Evolutionary conservation across 129 eudicot species (phyloP).

Genomic region (Flaveria trinervia): DNA sequence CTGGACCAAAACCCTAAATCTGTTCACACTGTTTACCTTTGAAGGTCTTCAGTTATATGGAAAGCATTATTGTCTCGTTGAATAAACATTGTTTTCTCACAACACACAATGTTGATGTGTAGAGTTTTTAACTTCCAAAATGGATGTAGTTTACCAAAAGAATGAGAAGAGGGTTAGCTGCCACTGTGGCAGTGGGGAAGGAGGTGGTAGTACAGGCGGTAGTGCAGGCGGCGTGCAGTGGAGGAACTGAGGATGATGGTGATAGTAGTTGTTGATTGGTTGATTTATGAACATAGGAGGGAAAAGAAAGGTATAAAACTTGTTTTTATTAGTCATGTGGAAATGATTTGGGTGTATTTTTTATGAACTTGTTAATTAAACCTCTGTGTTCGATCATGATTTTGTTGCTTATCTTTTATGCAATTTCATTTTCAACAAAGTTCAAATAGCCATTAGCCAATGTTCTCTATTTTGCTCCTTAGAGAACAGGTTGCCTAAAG

Average conservation of each 20-base stretch:
- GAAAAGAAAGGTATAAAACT: background rate
- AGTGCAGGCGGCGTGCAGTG: background rate
- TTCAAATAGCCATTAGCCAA: no score
- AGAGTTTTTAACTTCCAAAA: conserved; percentile 25
- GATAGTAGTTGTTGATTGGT: background rate
- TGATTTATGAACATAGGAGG: background rate
- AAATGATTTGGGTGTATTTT: background rate
- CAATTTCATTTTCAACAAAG: background rate
- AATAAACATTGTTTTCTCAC: conserved; percentile 17
- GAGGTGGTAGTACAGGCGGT: background rate
- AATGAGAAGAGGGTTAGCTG: background rate
- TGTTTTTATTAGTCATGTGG: background rate
- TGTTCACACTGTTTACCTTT: conserved; percentile 1
- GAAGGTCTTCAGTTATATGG: conserved; percentile 13
- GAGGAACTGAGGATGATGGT: background rate
- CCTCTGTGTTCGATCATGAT: background rate
- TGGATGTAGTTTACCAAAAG: conserved; percentile 16
- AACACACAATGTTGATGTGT: background rate
- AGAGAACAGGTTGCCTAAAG: no score
- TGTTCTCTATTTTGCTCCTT: no score
- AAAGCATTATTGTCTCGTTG: background rate
- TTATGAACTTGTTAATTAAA: background rate
- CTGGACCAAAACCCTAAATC: conserved; percentile 35
- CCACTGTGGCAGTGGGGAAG: conserved; percentile 2
- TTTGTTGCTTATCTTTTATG: background rate